Base-by-base conservation (phyloP, 441 rosid species). In the Isatis lusitanica region DNA sequence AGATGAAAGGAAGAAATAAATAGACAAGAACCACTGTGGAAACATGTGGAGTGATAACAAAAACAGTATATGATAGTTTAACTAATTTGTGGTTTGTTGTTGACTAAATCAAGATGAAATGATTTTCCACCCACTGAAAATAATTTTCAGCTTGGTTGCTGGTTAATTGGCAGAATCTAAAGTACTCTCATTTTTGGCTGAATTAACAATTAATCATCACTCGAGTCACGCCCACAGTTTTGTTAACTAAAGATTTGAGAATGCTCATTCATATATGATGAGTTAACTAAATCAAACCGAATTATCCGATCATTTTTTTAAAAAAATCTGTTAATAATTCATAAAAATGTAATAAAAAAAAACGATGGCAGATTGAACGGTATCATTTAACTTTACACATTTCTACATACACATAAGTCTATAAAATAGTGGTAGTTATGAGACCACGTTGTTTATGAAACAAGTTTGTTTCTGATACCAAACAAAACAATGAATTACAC, bases 401-500 rank as follows among this genome's bases (percentile, higher is more conserved):
- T 4, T 47, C 50, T 46, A 44, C 50, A 44, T 44, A 59, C 50
- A 38, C 6, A 46, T 7, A 46, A 6, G 4, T 16, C 33, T 57
- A 10, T 33, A 21, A 26, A 17, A 15, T 33, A 24, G 18, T 60
- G 38, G 4, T 51, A 26, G 9, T 30, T 51, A 24, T 24, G 31
- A 51, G 13, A 24, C 16, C 8, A 51, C 15, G n/a, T 51, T 51
- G 55, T 50, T 18, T 51, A 11, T 24, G 9, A 33, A 73, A 64
- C 59, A 15, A 9, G 9, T 65, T 65, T 47, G 36, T 39, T 46
- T 65, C 77, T 16, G 66, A 57, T 9, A 47, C 35, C 48, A 39
- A 74, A 66, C 35, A 66, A 58, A 65, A 66, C 52, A 36, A 17
- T 48, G 17, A 58, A 13, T 5, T 50, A 58, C 60, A 38, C 47